Evolutionary conservation across 2,329 filamentous ascomycete genomes (phyloP).

Genomic region (Pyrenophora tritici-repentis): DNA sequence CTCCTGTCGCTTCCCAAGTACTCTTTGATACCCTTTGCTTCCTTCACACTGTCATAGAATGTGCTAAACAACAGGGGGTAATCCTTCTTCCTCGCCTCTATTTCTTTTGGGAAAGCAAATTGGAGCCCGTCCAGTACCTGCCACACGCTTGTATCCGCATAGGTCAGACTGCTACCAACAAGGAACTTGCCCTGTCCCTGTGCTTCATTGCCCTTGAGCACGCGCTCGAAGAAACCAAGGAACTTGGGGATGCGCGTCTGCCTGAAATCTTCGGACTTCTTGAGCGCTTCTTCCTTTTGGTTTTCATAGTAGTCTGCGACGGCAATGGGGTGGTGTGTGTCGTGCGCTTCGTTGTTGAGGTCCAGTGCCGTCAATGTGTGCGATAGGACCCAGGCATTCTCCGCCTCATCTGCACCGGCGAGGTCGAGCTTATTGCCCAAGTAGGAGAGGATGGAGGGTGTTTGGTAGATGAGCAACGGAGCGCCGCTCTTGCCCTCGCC

Average conservation of each 20-base stretch:
- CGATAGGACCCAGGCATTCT: constrained; percentile 64
- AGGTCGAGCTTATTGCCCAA: constrained; percentile 66
- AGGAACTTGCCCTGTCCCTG: constrained; percentile 66
- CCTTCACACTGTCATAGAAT: constrained; percentile 67
- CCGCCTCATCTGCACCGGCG: constrained; percentile 55
- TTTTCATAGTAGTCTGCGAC: constrained; percentile 70
- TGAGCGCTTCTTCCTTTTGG: constrained; percentile 70
- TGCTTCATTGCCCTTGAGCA: constrained; percentile 63
- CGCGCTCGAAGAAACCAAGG: constrained; percentile 70
- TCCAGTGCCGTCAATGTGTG: constrained; percentile 73
- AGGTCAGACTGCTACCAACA: constrained; percentile 67
- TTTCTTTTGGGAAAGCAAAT: constrained; percentile 72
- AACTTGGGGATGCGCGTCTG: constrained; percentile 72
- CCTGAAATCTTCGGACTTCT: constrained; percentile 63
- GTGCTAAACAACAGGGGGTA: constrained; percentile 65
- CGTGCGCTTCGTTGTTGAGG: constrained; percentile 72
- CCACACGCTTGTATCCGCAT: constrained; percentile 75
- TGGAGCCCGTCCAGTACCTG: constrained; percentile 63
- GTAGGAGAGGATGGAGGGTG: constrained; percentile 74
- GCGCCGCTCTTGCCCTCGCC: constrained; percentile 58
- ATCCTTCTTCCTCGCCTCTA: constrained; percentile 61
- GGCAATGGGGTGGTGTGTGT: constrained; percentile 75
- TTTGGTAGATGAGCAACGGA: constrained; percentile 68
- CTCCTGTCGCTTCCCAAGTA: constrained; percentile 72
- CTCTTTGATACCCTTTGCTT: constrained; percentile 66